phyloP scores from a whole-genome alignment of 1,284 basidiomycete genomes.

The Trichosporon ovoides region DNA sequence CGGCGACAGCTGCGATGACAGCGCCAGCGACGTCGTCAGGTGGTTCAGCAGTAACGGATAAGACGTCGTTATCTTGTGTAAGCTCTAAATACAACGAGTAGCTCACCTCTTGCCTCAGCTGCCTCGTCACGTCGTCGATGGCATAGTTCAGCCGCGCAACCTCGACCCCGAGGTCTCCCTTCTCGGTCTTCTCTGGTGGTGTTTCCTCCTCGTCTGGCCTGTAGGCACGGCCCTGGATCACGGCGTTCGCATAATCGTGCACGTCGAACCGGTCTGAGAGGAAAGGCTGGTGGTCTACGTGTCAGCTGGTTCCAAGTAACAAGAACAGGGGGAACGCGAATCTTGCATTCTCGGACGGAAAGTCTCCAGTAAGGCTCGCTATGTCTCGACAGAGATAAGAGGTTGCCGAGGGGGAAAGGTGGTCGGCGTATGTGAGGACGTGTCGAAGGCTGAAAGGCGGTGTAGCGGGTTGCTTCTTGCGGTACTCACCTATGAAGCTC shows the following conservation, averaged over 20 bases:
- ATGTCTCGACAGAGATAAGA: too few species aligned
- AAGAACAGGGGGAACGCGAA: background rate
- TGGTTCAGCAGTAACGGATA: conserved; percentile 49
- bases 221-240: conserved; percentile 73
- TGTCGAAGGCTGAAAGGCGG: too few species aligned
- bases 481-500: conserved; percentile 18
- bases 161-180: conserved; percentile 78
- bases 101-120: conserved; percentile 73
- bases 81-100: conserved; percentile 54
- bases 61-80: conserved; percentile 45
- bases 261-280: conserved; percentile 64
- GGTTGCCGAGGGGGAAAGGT: too few species aligned
- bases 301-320: background rate
- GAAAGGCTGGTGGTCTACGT: conserved; percentile 45
- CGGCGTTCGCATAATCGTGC: conserved; percentile 79
- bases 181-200: conserved; percentile 38
- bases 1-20: conserved; percentile 49
- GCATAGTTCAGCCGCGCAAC: conserved; percentile 75
- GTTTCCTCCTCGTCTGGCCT: conserved; percentile 46
- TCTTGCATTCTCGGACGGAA: too few species aligned
- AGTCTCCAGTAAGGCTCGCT: too few species aligned
- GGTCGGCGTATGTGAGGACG: too few species aligned
- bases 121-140: conserved; percentile 81
- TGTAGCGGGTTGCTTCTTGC: too few species aligned
- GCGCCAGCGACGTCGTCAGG: conserved; percentile 61